phyloP scores from a whole-genome alignment of 257 asterid genomes.

The Ilex asprella region DNA sequence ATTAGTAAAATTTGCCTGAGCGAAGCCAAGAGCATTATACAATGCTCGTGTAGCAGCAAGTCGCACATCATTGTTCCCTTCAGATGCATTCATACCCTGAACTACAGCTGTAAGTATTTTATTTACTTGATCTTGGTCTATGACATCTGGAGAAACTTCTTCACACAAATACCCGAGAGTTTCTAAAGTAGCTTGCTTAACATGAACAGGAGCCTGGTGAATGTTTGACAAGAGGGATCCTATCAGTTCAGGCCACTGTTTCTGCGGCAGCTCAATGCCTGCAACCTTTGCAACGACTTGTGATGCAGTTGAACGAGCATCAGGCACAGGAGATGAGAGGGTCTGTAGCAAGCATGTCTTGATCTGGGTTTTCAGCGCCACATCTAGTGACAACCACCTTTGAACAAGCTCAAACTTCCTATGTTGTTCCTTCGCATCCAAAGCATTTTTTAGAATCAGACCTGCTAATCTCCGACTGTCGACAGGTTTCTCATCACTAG shows the following conservation, averaged over 20 bases:
- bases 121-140: slow-evolving; percentile 56
- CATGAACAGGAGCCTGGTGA: slow-evolving; percentile 47
- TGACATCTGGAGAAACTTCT: slow-evolving; percentile 47
- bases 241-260: slow-evolving; percentile 54
- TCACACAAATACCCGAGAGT: slow-evolving; percentile 53
- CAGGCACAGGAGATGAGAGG: slow-evolving; percentile 33
- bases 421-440: slow-evolving; percentile 66
- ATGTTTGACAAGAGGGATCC: slow-evolving; percentile 40
- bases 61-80: slow-evolving; percentile 41
- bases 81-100: slow-evolving; percentile 52
- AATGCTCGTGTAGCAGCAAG: slow-evolving; percentile 48
- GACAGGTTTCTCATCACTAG: slow-evolving; percentile 51
- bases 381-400: slow-evolving; percentile 44
- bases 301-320: slow-evolving; percentile 55
- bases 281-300: slow-evolving; percentile 58
- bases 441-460: slow-evolving; percentile 46
- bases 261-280: slow-evolving; percentile 52
- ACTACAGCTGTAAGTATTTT: slow-evolving; percentile 53
- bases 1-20: slow-evolving; percentile 47
- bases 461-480: slow-evolving; percentile 66
- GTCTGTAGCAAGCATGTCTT: slow-evolving; percentile 42
- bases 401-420: slow-evolving; percentile 46
- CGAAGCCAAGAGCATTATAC: slow-evolving; percentile 55
- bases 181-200: slow-evolving; percentile 53
- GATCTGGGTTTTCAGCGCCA: slow-evolving; percentile 38